A percentile compares a stretch with the other conserved stretches of the same genome.
These are phyloP conservation scores for Rhexocercosporidium sp. DNA, from an alignment of 2,329 filamentous ascomycete genomes.

Conservation along the genomic window DNA sequence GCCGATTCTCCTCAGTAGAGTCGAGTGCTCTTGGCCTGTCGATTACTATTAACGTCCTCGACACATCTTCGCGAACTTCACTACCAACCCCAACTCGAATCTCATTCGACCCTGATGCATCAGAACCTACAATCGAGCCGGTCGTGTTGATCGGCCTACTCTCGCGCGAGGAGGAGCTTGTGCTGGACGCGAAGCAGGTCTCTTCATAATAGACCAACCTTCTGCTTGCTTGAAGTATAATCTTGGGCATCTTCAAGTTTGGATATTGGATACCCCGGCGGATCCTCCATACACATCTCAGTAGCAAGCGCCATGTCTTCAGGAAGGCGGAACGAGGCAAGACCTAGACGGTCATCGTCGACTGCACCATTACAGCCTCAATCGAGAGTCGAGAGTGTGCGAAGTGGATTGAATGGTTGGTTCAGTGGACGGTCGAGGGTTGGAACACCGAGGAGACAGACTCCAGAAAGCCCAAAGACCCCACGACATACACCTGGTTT, in stretches of 20 bases:
- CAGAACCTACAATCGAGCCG: slow-evolving; percentile 23
- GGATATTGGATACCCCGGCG: slow-evolving; percentile 23
- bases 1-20: slow-evolving; percentile 16
- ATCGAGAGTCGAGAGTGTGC: slow-evolving; percentile 35
- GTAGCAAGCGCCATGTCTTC: slow-evolving; percentile 32
- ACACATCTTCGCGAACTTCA: slow-evolving; percentile 4
- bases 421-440: slow-evolving; percentile 39
- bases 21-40: slow-evolving; percentile 29
- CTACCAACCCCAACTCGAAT: slow-evolving; percentile 17
- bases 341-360: slow-evolving; percentile 22
- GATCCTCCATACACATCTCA: slow-evolving; percentile 18
- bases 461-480: slow-evolving; percentile 52
- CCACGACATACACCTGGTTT: slow-evolving; percentile 48
- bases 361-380: slow-evolving; percentile 22
- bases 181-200: slow-evolving; percentile 33
- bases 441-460: slow-evolving; percentile 23
- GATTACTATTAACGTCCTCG: slow-evolving; percentile 21
- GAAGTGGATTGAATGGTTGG: slow-evolving; percentile 34
- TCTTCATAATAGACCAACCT: slow-evolving; percentile 23
- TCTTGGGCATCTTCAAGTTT: slow-evolving; percentile 18
- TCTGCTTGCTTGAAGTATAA: slow-evolving; percentile 23
- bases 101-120: slow-evolving; percentile 37
- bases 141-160: slow-evolving; percentile 37
- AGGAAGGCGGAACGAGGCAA: slow-evolving; percentile 9
- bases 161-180: slow-evolving; percentile 20